Conservation (phyloP, 345 rosid species). For the Salix exigua region DNA sequence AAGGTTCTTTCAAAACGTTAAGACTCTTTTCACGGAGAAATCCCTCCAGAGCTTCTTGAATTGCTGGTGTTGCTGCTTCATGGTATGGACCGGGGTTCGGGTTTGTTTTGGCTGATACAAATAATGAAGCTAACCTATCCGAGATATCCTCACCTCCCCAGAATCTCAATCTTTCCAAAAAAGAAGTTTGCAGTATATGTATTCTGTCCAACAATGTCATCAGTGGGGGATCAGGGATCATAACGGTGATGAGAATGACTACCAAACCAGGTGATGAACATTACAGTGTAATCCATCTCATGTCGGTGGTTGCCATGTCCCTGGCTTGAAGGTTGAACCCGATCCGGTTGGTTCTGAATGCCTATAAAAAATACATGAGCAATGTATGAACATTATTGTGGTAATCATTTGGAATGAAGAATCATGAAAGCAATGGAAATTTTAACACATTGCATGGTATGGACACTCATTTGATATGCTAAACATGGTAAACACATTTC, state of each 20-base stretch:
- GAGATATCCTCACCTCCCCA: neutral
- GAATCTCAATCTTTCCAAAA: neutral
- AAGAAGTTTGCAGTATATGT: neutral
- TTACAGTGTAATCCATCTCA: conserved; percentile 26
- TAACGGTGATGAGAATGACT: neutral
- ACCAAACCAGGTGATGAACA: neutral
- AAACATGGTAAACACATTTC: neutral
- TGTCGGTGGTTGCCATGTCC: conserved; percentile 95
- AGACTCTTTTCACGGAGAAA: neutral
- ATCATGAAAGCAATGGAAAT: neutral
- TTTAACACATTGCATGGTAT: neutral
- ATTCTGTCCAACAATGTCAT: neutral
- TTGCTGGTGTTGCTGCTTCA: neutral
- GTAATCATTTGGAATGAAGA: neutral
- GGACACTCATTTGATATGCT: neutral
- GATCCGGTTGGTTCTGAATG: conserved; percentile 79
- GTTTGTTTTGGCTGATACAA: neutral
- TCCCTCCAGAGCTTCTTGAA: neutral
- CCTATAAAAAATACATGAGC: conserved; percentile 35
- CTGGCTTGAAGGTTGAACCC: conserved; percentile 76
- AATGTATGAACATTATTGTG: neutral
- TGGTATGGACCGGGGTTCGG: neutral
- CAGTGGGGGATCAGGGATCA: neutral
- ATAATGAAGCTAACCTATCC: neutral
- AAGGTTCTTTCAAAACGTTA: neutral